phyloP scores from a whole-genome alignment of 768 basidiomycete species.

The Suillus fuscotomentosus region DNA sequence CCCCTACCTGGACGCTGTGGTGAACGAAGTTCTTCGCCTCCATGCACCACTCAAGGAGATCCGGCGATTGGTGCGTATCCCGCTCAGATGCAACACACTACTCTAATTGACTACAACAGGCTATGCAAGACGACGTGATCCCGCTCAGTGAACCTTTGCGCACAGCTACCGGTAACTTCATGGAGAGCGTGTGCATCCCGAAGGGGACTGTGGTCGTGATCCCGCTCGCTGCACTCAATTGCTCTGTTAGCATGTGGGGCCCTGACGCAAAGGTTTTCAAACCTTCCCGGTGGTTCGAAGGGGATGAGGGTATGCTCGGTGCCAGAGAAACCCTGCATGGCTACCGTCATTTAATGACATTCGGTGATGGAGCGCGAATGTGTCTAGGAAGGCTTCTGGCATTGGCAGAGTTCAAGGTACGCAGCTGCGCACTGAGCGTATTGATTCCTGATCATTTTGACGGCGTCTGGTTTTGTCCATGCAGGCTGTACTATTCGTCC shows the following conservation, averaged over 20 bases:
- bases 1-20: conserved; percentile 42
- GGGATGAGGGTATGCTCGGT: conserved; percentile 19
- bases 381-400: conserved; percentile 47
- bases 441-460: neutral
- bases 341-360: conserved; percentile 40
- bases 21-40: conserved; percentile 38
- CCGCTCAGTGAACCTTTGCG: conserved; percentile 34
- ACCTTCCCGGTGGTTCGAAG: conserved; percentile 42
- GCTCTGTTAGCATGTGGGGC: conserved; percentile 43
- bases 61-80: conserved; percentile 28
- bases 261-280: conserved; percentile 39
- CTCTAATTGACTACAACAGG: conserved; percentile 21
- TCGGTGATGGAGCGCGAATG: conserved; percentile 43
- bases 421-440: neutral
- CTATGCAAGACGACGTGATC: conserved; percentile 37
- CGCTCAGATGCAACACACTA: neutral
- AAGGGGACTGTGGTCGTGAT: conserved; percentile 39
- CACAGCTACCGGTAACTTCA: conserved; percentile 24
- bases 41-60: conserved; percentile 34
- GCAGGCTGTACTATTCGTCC: conserved; percentile 36
- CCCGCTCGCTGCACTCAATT: conserved; percentile 41
- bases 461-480: neutral
- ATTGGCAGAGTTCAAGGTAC: conserved; percentile 40
- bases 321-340: conserved; percentile 32
- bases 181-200: conserved; percentile 34